phyloP scores from a whole-genome alignment of 1,139 yeast genomes.

The Candida labiduridarum region DNA sequence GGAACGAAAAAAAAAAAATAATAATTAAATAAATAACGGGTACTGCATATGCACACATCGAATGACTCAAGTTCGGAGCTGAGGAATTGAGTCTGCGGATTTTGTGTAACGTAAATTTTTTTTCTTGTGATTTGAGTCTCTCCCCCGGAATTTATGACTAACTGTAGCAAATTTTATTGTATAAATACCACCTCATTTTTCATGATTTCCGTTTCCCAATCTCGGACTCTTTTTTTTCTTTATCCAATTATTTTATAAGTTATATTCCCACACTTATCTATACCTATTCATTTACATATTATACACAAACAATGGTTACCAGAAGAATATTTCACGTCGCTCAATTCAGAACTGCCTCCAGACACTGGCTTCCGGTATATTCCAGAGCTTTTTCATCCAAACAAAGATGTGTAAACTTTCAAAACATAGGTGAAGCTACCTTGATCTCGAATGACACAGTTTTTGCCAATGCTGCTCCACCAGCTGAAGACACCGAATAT shows the following conservation, averaged over 20 bases:
- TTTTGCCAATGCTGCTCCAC: constrained; percentile 18
- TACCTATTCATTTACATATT: constrained; percentile 4
- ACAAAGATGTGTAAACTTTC: constrained; percentile 42
- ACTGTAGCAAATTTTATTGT: neutral
- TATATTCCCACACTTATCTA: neutral
- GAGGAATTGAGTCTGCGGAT: neutral
- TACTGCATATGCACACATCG: constrained; percentile 1
- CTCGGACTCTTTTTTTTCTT: neutral
- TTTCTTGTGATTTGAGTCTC: neutral
- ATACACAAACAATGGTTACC: constrained; percentile 26
- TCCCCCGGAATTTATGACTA: constrained; percentile 2
- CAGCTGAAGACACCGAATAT: constrained; percentile 23
- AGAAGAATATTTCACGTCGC: constrained; percentile 39
- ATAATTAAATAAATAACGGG: too few relatives aligned
- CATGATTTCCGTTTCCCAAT: neutral
- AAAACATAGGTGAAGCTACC: constrained; percentile 34
- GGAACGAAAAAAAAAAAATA: neutral
- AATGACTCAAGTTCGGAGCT: constrained; percentile 4
- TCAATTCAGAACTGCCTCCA: constrained; percentile 45
- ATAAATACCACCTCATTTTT: constrained; percentile 1
- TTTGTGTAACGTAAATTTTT: neutral
- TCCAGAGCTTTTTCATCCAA: constrained; percentile 34
- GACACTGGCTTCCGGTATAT: constrained; percentile 45
- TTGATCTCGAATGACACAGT: constrained; percentile 43
- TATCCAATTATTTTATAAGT: neutral